Base-by-base conservation (phyloP, 177 flowering plant species). In the Vitis hybrid region DNA sequence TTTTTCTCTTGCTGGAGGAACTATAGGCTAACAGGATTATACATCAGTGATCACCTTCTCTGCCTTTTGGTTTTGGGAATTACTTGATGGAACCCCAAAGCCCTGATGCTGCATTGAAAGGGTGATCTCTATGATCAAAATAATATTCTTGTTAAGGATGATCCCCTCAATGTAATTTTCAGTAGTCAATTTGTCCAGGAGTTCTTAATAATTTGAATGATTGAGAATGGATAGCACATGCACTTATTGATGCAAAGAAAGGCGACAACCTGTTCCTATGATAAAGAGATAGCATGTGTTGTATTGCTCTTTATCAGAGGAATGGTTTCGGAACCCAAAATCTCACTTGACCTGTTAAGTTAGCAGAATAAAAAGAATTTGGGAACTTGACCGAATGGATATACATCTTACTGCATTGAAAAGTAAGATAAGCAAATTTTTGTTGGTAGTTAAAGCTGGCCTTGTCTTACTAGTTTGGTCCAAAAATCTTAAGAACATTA, bases 1-100 rank as follows among this genome's bases (percentile, higher is more conserved):
- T 39, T 33, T 58, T 22, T 14, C 29, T 59, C 31, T 18, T 55
- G 56, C 9, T 56, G 2, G 51, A 62, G 51, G 13, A 33, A 62
- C 64, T 26, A 62, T 39, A 62, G 21, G 15, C 49, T 6, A 31
- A 19, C 45, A 60, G 18, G 16, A 15, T 62, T 6, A 7, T 50
- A 62, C 50, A 9, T 29, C 10, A 7, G 15, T 29, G 11, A n/a
- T 18, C 29, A 64, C 55, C 56, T 18, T 19, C 33, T 64, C 21
- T 15, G 31, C 13, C 31, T 48, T 19, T 49, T 56, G 50, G 6
- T 53, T 12, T 14, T 18, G 21, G 8, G 50, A 33, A 39, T 13
- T 61, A 49, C 64, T 6, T 62, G 18, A 31, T 51, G 65, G 18
- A 12, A 45, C 10, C 21, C 22, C 52, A 62, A 62, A 62, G 62